Evolutionary conservation across 1,284 basidiomycete genomes (phyloP).

Genomic region (Ustilago crameri): DNA sequence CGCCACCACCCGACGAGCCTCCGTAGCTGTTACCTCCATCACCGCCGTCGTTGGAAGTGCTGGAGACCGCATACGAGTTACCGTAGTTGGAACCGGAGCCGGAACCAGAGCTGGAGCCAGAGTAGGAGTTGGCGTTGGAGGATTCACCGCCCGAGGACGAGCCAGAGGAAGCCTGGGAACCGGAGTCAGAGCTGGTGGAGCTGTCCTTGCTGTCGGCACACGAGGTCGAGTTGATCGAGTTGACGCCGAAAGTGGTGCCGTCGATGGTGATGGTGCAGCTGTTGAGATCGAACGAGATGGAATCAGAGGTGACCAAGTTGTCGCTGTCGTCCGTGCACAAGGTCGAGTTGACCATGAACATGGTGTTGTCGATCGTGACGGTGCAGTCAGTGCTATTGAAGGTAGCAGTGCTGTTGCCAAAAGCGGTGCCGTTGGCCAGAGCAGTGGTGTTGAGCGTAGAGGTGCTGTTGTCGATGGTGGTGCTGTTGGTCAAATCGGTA

Average conservation of each 20-base stretch:
- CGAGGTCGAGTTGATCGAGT: constrained; percentile 1
- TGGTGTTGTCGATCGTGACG: too few species aligned
- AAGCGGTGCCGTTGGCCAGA: too few species aligned
- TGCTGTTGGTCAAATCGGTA: too few species aligned
- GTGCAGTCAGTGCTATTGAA: too few species aligned
- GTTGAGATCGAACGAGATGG: too few species aligned
- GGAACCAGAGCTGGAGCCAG: constrained; percentile 6
- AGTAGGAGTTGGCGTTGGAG: constrained; percentile 5
- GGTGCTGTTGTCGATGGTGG: too few species aligned
- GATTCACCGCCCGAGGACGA: constrained; percentile 2
- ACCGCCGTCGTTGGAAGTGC: constrained; percentile 18
- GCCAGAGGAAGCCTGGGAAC: constrained; percentile 6
- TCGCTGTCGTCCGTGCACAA: too few species aligned
- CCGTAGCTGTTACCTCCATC: neutral
- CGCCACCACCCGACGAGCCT: neutral
- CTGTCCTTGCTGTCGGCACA: neutral
- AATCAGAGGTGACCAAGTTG: too few species aligned
- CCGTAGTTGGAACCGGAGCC: constrained; percentile 5
- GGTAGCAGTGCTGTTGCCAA: too few species aligned
- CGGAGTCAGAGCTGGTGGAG: constrained; percentile 8
- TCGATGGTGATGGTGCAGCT: too few species aligned
- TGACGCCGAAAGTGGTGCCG: neutral
- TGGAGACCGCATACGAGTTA: constrained; percentile 18
- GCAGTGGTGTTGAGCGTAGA: too few species aligned
- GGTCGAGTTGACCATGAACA: too few species aligned